These are phyloP conservation scores for Bipolaris victoriae DNA, from an alignment of 2,329 filamentous ascomycete genomes.

Conservation along the genomic window DNA sequence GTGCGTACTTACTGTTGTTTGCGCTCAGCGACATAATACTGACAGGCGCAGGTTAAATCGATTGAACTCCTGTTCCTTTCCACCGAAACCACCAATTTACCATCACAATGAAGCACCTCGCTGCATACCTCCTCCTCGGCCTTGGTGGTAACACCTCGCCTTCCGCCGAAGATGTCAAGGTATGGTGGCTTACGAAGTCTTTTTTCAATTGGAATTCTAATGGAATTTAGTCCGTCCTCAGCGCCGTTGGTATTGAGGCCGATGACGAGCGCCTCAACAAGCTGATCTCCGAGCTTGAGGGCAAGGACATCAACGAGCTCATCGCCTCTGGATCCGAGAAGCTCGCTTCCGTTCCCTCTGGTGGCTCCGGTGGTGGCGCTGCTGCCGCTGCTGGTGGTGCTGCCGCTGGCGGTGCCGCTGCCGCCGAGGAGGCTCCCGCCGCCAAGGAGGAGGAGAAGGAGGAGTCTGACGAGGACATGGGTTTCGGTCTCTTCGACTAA, in stretches of 20 bases:
- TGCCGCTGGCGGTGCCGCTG: conserved; percentile 66
- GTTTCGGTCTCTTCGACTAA: conserved; percentile 74
- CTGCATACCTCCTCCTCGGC: conserved; percentile 96
- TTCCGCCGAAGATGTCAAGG: conserved; percentile 76
- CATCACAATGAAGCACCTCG: conserved; percentile 98
- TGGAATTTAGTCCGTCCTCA: conserved; percentile 74
- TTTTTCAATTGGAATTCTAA: conserved; percentile 10
- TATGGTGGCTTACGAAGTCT: conserved; percentile 4
- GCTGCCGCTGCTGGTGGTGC: conserved; percentile 68
- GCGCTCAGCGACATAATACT: conserved; percentile 18
- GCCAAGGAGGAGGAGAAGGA: conserved; percentile 78
- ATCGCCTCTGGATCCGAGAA: conserved; percentile 89
- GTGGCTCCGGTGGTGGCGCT: conserved; percentile 76
- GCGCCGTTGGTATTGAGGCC: conserved; percentile 92
- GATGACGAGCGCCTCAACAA: conserved; percentile 82
- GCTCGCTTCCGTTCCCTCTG: conserved; percentile 96
- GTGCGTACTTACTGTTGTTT: conserved; percentile 54
- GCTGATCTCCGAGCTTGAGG: conserved; percentile 88
- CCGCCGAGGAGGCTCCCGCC: conserved; percentile 56
- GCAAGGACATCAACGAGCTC: conserved; percentile 93
- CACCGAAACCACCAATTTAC: conserved; percentile 29
- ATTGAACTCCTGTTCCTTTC: conserved; percentile 89
- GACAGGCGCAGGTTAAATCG: conserved; percentile 66
- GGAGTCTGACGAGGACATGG: conserved; percentile 78
- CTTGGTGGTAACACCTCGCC: conserved; percentile 92